Conservation (phyloP, 176 grass and related monocot genomes). For the Hordeum vulgare region DNA sequence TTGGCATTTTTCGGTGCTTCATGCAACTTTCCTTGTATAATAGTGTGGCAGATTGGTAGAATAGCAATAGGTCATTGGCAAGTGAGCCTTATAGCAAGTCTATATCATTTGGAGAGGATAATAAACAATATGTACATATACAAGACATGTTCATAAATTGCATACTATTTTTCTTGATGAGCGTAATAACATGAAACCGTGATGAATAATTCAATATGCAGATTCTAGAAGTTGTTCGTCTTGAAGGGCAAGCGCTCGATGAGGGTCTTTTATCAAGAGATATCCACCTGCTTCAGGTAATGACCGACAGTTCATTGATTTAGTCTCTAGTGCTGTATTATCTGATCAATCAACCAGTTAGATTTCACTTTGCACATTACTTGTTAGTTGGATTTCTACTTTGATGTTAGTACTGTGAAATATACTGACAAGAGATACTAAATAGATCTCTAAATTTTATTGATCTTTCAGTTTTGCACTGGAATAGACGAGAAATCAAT, state of each 20-base stretch:
- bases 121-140: background rate
- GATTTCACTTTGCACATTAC: background rate
- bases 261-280: conserved; percentile 72
- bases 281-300: conserved; percentile 93
- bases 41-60: background rate
- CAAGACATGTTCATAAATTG: background rate
- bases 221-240: conserved; percentile 93
- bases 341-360: background rate
- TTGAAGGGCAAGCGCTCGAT: conserved; percentile 83
- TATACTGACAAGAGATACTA: background rate
- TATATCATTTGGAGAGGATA: conserved; percentile 5
- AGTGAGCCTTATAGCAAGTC: background rate
- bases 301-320: background rate
- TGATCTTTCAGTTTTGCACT: conserved; percentile 83
- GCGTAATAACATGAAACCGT: background rate
- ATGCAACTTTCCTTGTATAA: background rate
- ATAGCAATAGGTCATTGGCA: background rate
- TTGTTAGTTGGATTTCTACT: background rate
- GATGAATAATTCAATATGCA: conserved; percentile 23
- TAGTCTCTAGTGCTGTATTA: background rate
- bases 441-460: background rate
- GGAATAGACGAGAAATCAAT: conserved; percentile 92
- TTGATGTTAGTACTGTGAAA: background rate
- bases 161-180: background rate
- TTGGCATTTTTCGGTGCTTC: background rate